Evolutionary conservation across 192 early-diverging fungal genomes (phyloP).

Genomic region (Globomyces pollinis-pini): DNA sequence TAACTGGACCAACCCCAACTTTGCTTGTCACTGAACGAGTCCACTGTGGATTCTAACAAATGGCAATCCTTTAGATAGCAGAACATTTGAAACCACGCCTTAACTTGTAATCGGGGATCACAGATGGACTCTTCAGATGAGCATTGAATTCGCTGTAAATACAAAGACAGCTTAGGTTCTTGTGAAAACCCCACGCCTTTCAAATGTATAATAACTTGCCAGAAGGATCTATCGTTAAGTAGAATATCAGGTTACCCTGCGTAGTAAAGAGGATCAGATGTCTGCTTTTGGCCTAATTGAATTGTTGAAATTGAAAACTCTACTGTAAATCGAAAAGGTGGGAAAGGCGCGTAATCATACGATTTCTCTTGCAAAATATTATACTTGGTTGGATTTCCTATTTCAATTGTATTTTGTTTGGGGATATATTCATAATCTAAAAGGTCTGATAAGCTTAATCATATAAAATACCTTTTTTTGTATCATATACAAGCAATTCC

Average conservation of each 20-base stretch:
- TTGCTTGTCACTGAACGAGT: background rate
- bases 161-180: background rate
- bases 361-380: background rate
- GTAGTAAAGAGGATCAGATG: background rate
- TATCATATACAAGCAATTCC: background rate
- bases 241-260: no score
- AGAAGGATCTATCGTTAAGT: background rate
- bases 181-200: no score
- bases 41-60: background rate
- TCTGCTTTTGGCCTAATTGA: background rate
- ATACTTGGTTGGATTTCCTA: background rate
- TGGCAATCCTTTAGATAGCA: background rate
- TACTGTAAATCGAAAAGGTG: background rate
- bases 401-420: background rate
- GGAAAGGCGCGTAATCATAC: background rate
- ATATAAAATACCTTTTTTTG: background rate
- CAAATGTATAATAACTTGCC: background rate
- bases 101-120: background rate
- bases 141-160: background rate
- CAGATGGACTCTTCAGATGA: background rate
- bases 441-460: background rate
- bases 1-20: background rate
- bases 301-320: background rate
- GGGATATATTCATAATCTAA: background rate
- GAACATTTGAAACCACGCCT: background rate